Base-by-base conservation (phyloP, 495 filamentous ascomycete species). In the Aspergillus hancockii region DNA sequence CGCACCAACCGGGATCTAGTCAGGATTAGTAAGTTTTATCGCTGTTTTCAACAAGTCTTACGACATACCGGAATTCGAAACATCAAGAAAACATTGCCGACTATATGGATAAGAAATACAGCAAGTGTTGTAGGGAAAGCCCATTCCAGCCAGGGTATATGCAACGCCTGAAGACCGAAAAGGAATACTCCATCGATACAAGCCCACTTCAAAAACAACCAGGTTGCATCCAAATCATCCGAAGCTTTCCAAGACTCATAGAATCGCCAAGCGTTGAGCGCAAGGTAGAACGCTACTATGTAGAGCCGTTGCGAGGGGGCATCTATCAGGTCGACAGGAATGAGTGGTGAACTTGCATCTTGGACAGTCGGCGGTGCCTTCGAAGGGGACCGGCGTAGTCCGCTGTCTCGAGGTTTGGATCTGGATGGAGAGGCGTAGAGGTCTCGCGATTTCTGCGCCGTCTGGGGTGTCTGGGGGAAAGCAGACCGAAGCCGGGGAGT, bases 61-160 rank as follows among this genome's bases (percentile, higher is more conserved):
- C 54, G 19, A 71, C 88, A 56, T 70, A 92, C 85, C 40, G 88
- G 88, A 51, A 97, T 88, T 57, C 90, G 89, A 69, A 96, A 97
- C 91, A 97, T 97, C 54, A 97, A 73, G 67, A 95, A 84, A 59
- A 84, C 85, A 76, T 97, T 90, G 21, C 89, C 71, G 9, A 89
- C 65, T 1, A 87, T 80, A 69, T 96, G 91, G 3, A 80, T 49
- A 10, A 90, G 63, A 66, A 91, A 92, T 16, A 89, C 67, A 1
- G 77, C 71, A 28, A 86, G 75, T 13, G 88, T 88, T 1, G 87
- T 88, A 14, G 85, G 78, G 57, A 89, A 85, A 2, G 88, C 88
- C 81, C 92, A 90, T 79, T 97, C 90, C 40, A 98, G 81, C 94
- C 94, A 97, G 57, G 94, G 94, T 79, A 98, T 96, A 67, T 88